Conservation (phyloP, 192 early-diverging fungal genomes). For the Coemansia sp. region DNA sequence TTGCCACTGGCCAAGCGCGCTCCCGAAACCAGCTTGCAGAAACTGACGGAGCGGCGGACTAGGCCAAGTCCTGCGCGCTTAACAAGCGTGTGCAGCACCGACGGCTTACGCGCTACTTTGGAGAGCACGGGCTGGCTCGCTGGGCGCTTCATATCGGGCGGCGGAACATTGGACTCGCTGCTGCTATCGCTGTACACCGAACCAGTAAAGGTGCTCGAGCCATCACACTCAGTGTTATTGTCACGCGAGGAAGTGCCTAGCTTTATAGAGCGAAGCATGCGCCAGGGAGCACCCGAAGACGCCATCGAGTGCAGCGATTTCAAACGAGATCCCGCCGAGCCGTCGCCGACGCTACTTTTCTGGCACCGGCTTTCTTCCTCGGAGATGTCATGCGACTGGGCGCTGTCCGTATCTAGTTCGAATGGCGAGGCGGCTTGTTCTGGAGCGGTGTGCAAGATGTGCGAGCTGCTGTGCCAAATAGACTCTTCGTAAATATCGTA, state of each 20-base stretch:
- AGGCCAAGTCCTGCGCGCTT: conserved; percentile 47
- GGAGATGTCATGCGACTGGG: not conserved
- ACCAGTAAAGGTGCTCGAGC: conserved; percentile 20
- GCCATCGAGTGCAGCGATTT: conserved; percentile 29
- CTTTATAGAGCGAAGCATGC: conserved; percentile 35
- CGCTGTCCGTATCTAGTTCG: not conserved
- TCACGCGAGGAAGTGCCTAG: conserved; percentile 4
- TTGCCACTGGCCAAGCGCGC: not conserved
- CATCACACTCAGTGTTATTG: conserved; percentile 20
- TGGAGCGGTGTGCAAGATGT: conserved; percentile 14
- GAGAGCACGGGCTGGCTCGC: conserved; percentile 9
- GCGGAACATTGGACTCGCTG: conserved; percentile 10
- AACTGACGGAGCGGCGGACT: conserved; percentile 49
- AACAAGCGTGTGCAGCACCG: conserved; percentile 39
- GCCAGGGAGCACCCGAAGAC: conserved; percentile 32
- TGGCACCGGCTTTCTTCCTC: not conserved
- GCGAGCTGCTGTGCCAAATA: conserved; percentile 36
- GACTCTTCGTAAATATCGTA: conserved; percentile 57
- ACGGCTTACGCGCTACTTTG: conserved; percentile 31
- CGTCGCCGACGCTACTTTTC: not conserved
- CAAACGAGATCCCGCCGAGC: not conserved
- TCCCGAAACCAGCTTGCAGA: conserved; percentile 40
- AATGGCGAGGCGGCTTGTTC: not conserved
- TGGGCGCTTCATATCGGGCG: conserved; percentile 9
- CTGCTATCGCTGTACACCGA: conserved; percentile 28